These are phyloP conservation scores for Orbilia brochopaga DNA, from an alignment of 2,329 filamentous ascomycete species.

Conservation along the genomic window DNA sequence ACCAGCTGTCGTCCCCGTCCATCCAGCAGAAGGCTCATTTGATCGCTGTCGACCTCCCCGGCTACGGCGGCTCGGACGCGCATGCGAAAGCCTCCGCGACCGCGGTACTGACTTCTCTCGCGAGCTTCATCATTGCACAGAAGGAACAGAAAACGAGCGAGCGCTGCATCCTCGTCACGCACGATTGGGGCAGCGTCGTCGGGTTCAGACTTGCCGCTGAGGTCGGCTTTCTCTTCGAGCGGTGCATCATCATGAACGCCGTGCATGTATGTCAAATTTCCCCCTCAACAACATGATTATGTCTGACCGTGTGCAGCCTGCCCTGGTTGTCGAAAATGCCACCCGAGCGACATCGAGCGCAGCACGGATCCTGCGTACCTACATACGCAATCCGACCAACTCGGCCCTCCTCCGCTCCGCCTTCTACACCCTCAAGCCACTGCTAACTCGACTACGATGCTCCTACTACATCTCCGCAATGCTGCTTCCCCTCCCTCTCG, in stretches of 20 bases:
- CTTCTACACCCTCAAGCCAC: constrained; percentile 22
- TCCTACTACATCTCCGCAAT: constrained; percentile 43
- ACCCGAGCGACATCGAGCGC: constrained; percentile 40
- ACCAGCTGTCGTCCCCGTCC: constrained; percentile 35
- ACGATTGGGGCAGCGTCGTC: constrained; percentile 46
- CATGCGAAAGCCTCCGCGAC: constrained; percentile 28
- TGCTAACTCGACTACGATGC: constrained; percentile 31
- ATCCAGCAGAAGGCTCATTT: constrained; percentile 45
- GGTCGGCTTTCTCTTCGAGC: constrained; percentile 35
- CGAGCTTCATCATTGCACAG: constrained; percentile 36
- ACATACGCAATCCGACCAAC: constrained; percentile 37
- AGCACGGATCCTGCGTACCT: constrained; percentile 32
- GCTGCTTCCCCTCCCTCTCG: constrained; percentile 29
- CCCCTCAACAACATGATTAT: neutral
- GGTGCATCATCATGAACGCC: constrained; percentile 44
- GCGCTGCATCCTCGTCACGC: constrained; percentile 40
- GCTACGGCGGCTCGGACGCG: constrained; percentile 37
- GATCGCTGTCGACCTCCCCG: constrained; percentile 45
- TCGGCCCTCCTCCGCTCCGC: constrained; percentile 40
- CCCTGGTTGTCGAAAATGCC: constrained; percentile 29
- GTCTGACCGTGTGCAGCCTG: constrained; percentile 20
- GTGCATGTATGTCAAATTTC: constrained; percentile 17
- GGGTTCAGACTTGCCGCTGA: constrained; percentile 43
- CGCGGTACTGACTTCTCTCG: constrained; percentile 22
- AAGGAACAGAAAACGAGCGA: constrained; percentile 42